Evolutionary conservation across 2,329 filamentous ascomycete species (phyloP), one percentile per base, ranked within the genome.

Genomic region (Talaromyces marneffei): DNA sequence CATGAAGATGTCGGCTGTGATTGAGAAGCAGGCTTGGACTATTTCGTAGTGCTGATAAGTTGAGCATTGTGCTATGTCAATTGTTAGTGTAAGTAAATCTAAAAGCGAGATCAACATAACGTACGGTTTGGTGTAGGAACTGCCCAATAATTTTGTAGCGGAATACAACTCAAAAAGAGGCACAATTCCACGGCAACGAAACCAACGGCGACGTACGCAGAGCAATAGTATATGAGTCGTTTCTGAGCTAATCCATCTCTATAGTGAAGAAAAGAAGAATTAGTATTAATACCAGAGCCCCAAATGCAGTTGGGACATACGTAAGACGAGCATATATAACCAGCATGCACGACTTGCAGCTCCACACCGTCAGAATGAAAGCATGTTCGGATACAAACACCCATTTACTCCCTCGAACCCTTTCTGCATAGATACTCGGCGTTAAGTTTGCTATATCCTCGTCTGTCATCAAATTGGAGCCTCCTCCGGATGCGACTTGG

Each of bases 351-450:
- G 77, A 72, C 65, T 85, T 85, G 64, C 82, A 74, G 16, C 77
- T 69, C 81, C 82, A 85, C 33, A 77, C 69, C 3, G 72, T 70
- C n/a, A 85, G 75, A 18, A 87, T 75, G 75, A 89, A 87, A 67
- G 82, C 80, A 71, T 87, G 78, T 65, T 88, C 85, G 2, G 83
- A 82, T 8, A 86, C 80, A 39, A 87, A 76, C 0, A 87, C 84
- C 75, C 85, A 81, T 76, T 87, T 87, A 50, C 83, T 86, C 10
- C 85, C 85, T 39, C 70, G 74, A 0, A 75, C 69, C 54, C 83
- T 75, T 33, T 77, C 72, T 3, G 64, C 66, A 52, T 80, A 77
- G 37, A 76, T 77, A 0, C 74, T 64, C 0, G 79, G 75, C 0
- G 83, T 84, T 53, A 87, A 72, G 3, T 69, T 63, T 0, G 71